Evolutionary conservation across 116 monocot genomes (phyloP), one percentile per base, ranked within the genome.

Genomic region (Phalaenopsis hybrid): DNA sequence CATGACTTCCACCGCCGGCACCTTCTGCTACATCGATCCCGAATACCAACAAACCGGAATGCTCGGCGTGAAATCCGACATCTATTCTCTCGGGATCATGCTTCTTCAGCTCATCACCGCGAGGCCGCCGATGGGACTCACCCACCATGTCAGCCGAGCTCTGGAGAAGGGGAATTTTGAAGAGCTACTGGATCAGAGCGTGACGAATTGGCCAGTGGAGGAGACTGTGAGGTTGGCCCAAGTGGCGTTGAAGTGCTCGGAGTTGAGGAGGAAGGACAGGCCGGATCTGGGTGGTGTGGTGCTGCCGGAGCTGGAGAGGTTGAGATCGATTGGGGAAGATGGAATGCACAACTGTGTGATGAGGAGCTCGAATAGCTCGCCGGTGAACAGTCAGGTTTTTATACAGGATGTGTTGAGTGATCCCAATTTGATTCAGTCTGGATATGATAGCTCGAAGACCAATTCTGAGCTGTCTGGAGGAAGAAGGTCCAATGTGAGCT

Each of bases 11-110:
- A 75, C 86, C 7, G 86, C 86, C 0, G 86, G 86, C 15, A 86
- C 86, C 6, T 82, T 86, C 79, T 86, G 86, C 80, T 86, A 86
- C 83, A 86, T 86, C 55, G 86, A 86, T 49, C 86, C 86, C 0
- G 86, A 86, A 57, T 86, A 86, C 75, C 86, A 86, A 49, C 86
- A 86, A 41, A 86, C 86, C 10, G 86, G 86, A 11, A 75, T 86
- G 86, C 86, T 86, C 28, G 86, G 86, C 5, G 80, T 83, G 55
- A 86, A 86, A 63, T 86, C 86, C 8, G 86, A 86, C 45, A 45
- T 86, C 12, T 86, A 86, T 44, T 86, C 86, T 6, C 81, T 86
- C 20, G 86, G 86, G 6, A 63, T 86, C 51, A 44, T 86, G 80
- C 80, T 86, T 50, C 70, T 86, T 18, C 86, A 86, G 78, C 51